phyloP scores from a whole-genome alignment of 495 filamentous ascomycete genomes.

The Podospora bellae-mahoneyi region DNA sequence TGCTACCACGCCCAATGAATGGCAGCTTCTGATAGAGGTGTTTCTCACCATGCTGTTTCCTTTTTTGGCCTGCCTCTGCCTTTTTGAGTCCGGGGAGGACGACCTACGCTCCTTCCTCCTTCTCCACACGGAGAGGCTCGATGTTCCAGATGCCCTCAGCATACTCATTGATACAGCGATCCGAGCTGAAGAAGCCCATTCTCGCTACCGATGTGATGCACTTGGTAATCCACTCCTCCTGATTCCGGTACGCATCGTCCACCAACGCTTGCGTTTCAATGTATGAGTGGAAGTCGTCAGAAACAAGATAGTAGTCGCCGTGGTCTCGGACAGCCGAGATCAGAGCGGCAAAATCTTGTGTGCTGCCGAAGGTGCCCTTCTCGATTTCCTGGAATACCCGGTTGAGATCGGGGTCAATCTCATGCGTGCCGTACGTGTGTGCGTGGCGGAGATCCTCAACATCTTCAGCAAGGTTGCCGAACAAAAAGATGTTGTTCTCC shows the following conservation, averaged over 20 bases:
- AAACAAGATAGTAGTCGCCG: slow-evolving; percentile 95
- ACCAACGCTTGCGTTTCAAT: slow-evolving; percentile 83
- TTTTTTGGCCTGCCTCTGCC: not conserved
- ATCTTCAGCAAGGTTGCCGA: slow-evolving; percentile 93
- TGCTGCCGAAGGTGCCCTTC: slow-evolving; percentile 71
- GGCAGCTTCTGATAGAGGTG: not conserved
- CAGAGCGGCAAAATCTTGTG: slow-evolving; percentile 70
- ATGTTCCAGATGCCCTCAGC: slow-evolving; percentile 96
- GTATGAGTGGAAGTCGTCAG: slow-evolving; percentile 94
- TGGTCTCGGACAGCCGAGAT: slow-evolving; percentile 82
- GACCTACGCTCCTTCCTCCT: slow-evolving; percentile 1
- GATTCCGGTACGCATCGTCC: slow-evolving; percentile 84
- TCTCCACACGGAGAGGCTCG: slow-evolving; percentile 61
- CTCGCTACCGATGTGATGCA: slow-evolving; percentile 77
- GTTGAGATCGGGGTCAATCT: slow-evolving; percentile 69
- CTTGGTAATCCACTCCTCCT: slow-evolving; percentile 89
- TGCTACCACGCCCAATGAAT: not conserved
- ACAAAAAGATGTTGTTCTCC: slow-evolving; percentile 96
- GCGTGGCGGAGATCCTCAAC: slow-evolving; percentile 93
- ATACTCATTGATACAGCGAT: slow-evolving; percentile 97
- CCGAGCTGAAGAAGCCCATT: slow-evolving; percentile 97
- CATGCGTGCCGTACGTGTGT: slow-evolving; percentile 77
- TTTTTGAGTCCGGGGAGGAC: not conserved
- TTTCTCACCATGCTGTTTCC: slow-evolving; percentile 2
- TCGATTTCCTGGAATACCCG: slow-evolving; percentile 83